Base-by-base conservation (phyloP, 2,329 filamentous ascomycete species). In the Aspergillus fischeri region DNA sequence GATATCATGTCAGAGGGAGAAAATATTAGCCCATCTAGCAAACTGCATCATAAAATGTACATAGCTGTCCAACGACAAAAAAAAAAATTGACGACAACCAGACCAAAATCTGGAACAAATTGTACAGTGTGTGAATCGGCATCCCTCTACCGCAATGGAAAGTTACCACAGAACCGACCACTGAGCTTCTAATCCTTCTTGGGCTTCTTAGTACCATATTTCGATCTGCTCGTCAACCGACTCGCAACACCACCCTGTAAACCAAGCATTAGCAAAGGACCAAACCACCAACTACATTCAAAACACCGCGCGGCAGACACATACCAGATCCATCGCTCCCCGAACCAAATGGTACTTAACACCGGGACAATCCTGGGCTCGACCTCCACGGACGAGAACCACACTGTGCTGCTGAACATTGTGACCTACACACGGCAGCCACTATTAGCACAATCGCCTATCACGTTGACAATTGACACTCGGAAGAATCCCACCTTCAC, bases 401-500 rank as follows among this genome's bases (percentile, higher is more conserved):
- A 99, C 94, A 68, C 90, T 95, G 81, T 99, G 95, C 83, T 97
- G 94, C 82, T 97, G 93, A 64, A 97, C 92, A 76, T 97, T 99
- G 79, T 99, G 94, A 51, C 94, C 84, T 86, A 64, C 2, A 58
- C 5, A n/a, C 24, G 28, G 25, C 11, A 24, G 9, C 53, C 42
- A 52, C 28, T 27, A 51, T n/a, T 17, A 53, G 21, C 20, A 47
- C 29, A 24, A 7, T 24, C 8, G 9, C 20, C 14, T 27, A 14
- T 9, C 4, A 7, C 52, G 2, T 11, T 24, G 8, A 29, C 41
- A 25, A 11, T 3, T 32, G n/a, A 48, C 47, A 35, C 7, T 10
- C 25, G 9, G 3, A 49, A 29, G 54, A 35, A 54, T 67, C 77
- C 41, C 67, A 86, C 84, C 93, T 84, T 97, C 93, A 53, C 94